Conservation (phyloP, 140 eudicot species). For the Senecio squalidus region DNA sequence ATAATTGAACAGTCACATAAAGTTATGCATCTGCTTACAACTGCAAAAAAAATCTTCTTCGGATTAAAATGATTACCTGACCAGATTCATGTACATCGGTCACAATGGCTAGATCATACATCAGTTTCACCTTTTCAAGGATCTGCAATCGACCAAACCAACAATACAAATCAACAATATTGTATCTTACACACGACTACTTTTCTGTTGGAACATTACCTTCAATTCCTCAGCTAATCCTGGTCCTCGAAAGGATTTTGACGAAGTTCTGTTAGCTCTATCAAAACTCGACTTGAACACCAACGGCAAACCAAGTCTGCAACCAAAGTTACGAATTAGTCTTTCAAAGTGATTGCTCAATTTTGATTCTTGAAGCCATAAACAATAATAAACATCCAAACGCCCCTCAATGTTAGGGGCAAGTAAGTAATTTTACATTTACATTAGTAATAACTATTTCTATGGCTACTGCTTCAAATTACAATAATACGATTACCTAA, state of each 20-base stretch:
- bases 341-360: not conserved
- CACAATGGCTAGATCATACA: slow-evolving; percentile 80
- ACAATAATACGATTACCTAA: not conserved
- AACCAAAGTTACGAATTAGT: no score
- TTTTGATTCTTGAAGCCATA: no score
- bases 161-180: no score
- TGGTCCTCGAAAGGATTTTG: slow-evolving; percentile 95
- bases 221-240: slow-evolving; percentile 81
- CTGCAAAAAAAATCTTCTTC: not conserved
- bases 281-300: slow-evolving; percentile 90
- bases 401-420: no score
- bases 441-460: not conserved
- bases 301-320: slow-evolving; percentile 70
- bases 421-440: not conserved
- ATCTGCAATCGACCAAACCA: no score
- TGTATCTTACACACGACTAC: no score
- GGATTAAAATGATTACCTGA: slow-evolving; percentile 44
- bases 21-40: slow-evolving; percentile 17
- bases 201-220: slow-evolving; percentile 53
- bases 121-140: slow-evolving; percentile 81
- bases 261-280: slow-evolving; percentile 92
- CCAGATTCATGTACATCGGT: slow-evolving; percentile 84
- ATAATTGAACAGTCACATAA: slow-evolving; percentile 11
- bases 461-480: not conserved
- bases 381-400: no score